A percentile compares a stretch with the other conserved stretches of the same genome.
These are phyloP conservation scores for Capronia americana DNA, from an alignment of 2,329 filamentous ascomycete species.

Conservation along the genomic window DNA sequence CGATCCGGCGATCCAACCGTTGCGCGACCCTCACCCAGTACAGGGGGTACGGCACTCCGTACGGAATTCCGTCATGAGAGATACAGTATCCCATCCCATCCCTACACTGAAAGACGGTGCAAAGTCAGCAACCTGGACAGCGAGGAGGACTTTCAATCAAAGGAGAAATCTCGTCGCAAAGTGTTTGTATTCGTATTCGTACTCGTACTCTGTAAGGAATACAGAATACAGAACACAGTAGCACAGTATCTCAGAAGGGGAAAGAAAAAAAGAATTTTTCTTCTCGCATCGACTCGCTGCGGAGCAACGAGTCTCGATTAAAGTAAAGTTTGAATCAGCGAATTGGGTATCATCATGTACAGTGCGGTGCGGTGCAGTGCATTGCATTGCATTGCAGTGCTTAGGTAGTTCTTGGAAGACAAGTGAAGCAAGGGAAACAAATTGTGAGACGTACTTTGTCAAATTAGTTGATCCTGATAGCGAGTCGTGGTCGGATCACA, in stretches of 20 bases:
- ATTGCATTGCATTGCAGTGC: neutral
- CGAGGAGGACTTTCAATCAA: neutral
- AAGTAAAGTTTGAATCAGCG: constrained; percentile 24
- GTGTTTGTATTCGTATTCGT: neutral
- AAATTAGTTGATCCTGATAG: neutral
- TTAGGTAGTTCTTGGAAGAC: neutral
- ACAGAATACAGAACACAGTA: neutral
- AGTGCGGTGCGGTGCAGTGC: neutral
- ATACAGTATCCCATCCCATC: neutral
- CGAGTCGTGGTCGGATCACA: neutral
- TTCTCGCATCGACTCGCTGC: constrained; percentile 20
- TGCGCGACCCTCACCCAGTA: neutral
- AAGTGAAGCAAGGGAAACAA: neutral
- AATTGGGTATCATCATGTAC: constrained; percentile 21
- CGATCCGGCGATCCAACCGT: neutral
- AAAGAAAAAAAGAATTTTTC: constrained; percentile 20
- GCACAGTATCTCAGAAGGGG: constrained; percentile 21
- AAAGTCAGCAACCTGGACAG: neutral
- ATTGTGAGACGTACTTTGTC: neutral
- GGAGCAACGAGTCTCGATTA: constrained; percentile 18
- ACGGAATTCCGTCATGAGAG: neutral
- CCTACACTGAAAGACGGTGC: neutral
- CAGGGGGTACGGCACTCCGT: neutral
- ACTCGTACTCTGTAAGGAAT: neutral
- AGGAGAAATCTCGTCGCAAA: neutral